Percentiles rank a stretch among this genome's conserved stretches.
Conservation (phyloP, 2,329 filamentous ascomycete species). For the Penicillium sp. region DNA sequence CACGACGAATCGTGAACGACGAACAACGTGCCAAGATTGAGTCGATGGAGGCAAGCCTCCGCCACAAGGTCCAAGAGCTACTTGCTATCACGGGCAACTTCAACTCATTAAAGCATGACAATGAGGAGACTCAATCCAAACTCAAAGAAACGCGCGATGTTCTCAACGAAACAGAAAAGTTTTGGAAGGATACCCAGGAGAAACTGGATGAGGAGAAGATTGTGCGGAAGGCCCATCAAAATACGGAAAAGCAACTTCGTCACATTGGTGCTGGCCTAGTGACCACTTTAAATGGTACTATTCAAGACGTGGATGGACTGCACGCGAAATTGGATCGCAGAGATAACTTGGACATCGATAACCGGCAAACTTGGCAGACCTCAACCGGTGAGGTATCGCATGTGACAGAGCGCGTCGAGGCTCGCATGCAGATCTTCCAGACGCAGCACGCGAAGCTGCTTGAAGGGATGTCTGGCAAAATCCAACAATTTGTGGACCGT, state of each 20-base stretch:
- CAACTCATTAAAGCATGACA: constrained; percentile 83
- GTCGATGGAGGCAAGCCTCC: constrained; percentile 82
- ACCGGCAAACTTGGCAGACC: constrained; percentile 73
- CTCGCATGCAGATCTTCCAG: constrained; percentile 69
- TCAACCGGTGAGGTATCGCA: constrained; percentile 73
- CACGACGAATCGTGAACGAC: constrained; percentile 82
- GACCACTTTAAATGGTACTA: constrained; percentile 71
- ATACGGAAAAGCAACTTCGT: constrained; percentile 75
- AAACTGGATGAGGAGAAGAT: constrained; percentile 75
- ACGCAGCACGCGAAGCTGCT: constrained; percentile 70
- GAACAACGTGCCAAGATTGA: constrained; percentile 91
- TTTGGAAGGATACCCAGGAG: constrained; percentile 72
- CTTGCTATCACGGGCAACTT: constrained; percentile 83
- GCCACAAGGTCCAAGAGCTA: constrained; percentile 91
- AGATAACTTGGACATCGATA: constrained; percentile 76
- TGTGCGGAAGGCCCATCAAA: constrained; percentile 77
- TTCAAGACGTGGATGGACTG: constrained; percentile 74
- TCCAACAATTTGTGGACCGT: constrained; percentile 71
- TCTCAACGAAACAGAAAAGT: constrained; percentile 82
- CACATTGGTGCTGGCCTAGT: constrained; percentile 73
- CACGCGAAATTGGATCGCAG: constrained; percentile 84
- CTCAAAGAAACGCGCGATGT: constrained; percentile 78
- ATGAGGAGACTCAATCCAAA: constrained; percentile 68
- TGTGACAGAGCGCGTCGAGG: constrained; percentile 74
- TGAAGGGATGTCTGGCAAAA: constrained; percentile 62